phyloP scores from a whole-genome alignment of 352 stramenopile genomes.

The Phytopythium sindhum region DNA sequence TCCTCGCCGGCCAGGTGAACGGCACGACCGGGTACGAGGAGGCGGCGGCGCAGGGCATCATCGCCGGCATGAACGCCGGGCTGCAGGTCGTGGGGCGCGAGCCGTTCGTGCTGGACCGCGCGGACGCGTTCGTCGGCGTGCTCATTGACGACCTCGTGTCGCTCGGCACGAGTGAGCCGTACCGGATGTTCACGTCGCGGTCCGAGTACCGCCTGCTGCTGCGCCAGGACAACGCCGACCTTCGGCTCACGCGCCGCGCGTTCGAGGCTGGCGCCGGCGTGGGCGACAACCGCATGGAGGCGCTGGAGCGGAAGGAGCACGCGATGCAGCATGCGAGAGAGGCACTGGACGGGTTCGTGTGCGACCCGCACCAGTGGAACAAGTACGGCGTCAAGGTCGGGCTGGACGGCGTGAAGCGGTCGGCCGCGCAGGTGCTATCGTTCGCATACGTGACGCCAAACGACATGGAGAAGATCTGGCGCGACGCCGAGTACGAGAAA shows the following conservation, averaged over 20 bases:
- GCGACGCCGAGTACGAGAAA: conserved; percentile 37
- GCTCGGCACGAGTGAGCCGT: conserved; percentile 95
- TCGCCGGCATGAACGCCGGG: conserved; percentile 96
- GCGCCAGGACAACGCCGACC: conserved; percentile 96
- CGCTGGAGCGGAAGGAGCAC: conserved; percentile 85
- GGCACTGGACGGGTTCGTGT: conserved; percentile 52
- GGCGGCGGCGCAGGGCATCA: conserved; percentile 95
- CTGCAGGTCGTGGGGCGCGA: conserved; percentile 58
- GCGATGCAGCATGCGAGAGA: conserved; percentile 53
- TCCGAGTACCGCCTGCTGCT: conserved; percentile 89
- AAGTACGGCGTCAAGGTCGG: conserved; percentile 74
- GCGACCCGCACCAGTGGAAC: conserved; percentile 82
- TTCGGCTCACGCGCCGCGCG: conserved; percentile 94
- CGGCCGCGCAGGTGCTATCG: conserved; percentile 67
- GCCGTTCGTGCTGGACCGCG: conserved; percentile 91
- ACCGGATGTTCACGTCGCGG: conserved; percentile 99
- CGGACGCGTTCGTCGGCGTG: conserved; percentile 97
- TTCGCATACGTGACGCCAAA: conserved; percentile 57
- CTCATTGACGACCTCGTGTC: conserved; percentile 98
- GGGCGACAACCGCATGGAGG: conserved; percentile 57
- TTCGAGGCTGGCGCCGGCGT: conserved; percentile 81
- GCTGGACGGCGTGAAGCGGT: conserved; percentile 77
- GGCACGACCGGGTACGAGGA: conserved; percentile 99
- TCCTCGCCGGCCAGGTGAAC: conserved; percentile 98
- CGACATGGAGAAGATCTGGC: conserved; percentile 64